Evolutionary conservation across 345 rosid genomes (phyloP).

Genomic region (Eucalyptus caleyi): DNA sequence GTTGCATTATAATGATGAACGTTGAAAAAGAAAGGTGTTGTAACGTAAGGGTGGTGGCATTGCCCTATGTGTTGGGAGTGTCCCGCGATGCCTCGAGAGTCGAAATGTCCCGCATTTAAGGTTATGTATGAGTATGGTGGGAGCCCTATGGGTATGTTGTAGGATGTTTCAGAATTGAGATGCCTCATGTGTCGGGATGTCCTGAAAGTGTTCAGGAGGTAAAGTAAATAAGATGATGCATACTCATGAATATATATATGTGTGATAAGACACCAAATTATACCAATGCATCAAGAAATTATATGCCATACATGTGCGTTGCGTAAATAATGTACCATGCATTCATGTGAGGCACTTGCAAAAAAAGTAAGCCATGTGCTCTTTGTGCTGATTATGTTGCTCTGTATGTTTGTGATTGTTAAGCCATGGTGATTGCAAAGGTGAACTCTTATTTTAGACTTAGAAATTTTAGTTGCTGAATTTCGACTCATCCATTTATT

Average conservation of each 20-base stretch:
- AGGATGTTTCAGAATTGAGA: background rate
- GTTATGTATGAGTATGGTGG: background rate
- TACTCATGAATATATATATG: no score
- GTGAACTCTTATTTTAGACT: background rate
- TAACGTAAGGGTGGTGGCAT: background rate
- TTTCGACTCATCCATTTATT: background rate
- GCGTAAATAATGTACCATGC: no score
- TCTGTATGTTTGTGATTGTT: background rate
- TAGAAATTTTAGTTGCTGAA: background rate
- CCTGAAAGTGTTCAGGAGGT: accelerated
- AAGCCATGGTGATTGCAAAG: background rate
- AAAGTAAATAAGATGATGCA: no score
- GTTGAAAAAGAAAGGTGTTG: background rate
- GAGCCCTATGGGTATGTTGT: background rate
- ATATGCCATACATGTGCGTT: background rate
- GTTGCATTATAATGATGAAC: background rate
- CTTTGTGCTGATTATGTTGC: background rate
- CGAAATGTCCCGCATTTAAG: accelerated
- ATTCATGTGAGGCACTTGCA: background rate
- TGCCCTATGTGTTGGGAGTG: background rate
- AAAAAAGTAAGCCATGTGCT: background rate
- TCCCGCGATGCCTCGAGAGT: accelerated
- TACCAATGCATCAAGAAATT: no score
- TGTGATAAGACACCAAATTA: no score
- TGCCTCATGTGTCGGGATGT: accelerated